Evolutionary conservation across 345 rosid genomes (phyloP), one percentile per base, ranked within the genome.

Genomic region (Jatropha curcas): DNA sequence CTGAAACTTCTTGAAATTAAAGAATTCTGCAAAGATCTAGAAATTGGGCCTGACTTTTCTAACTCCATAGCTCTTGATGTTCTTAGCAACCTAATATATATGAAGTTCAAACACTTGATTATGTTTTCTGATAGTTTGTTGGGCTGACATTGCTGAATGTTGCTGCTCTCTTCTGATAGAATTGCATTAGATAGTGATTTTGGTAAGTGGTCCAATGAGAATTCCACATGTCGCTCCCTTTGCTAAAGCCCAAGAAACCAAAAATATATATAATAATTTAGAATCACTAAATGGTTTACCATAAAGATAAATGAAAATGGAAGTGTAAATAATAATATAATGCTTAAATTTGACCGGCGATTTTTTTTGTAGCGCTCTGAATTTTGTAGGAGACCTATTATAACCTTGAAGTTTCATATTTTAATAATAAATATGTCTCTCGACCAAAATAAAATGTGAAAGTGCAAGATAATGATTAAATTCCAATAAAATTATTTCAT

Each of bases 111-210:
- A 77, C 97, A 94, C 80, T 84, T 90, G 88, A 94, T 84, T 64
- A 90, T 90, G 77, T 85, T 87, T 82, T 92, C 97, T 0, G 98
- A 89, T 14, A 94, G 86, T 83, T 89, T 92, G 85, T 92, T 92
- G 35, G 97, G 95, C 46, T 89, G 90, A 88, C 87, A 80, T 43
- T 81, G 91, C 65, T 88, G 92, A 19, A 30, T 50, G 61, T 71
- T 80, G 81, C 67, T 80, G 81, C 67, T 88, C 31, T 90, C 97
- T 74, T 89, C 96, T 68, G 82, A 74, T 35, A 81, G 74, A 19
- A 85, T 77, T 39, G 90, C 71, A 70, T 83, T 85, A 3, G 92
- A 67, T 33, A 84, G 69, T 76, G 92, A 78, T 74, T 81, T 90
- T 35, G 90, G 90, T 20, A 88, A 84, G 1, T 75, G 67, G 64